Base-by-base conservation (phyloP, 768 basidiomycete genomes). In the Daedaleopsis sinensis region DNA sequence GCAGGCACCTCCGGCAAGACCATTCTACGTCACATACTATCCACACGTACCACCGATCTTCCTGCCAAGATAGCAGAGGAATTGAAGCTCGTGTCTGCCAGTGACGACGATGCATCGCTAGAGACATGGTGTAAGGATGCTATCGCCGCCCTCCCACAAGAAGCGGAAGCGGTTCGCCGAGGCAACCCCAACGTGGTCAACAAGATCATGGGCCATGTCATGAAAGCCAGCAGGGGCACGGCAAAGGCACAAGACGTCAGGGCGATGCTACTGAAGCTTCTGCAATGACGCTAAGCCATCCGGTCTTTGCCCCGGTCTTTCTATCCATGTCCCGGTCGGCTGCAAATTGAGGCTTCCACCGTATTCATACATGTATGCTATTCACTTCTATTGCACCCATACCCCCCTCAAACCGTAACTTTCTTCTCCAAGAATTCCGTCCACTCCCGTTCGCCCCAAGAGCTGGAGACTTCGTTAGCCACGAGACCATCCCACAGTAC, bases 381-480 rank as follows among this genome's bases (percentile, higher is more conserved):
- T 57, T 63, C 55, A 61, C 49, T 19, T n/a, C 39, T 16, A 38
- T n/a, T 39, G 7, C 23, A 42, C 37, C 38, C 62, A 44, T 27
- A 36, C 36, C 5, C 11, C 21, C 24, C 18, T 64, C 58, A 67
- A 10, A 53, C 64, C 18, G 52, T 37, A 59, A 90, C 82, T 63
- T 85, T 90, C 52, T 81, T 75, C 50, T 77, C 76, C 35, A 96
- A 79, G 74, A 89, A 97, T 48, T 86, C 82, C 19, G 76, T 78
- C 94, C 94, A 96, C 70, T 97, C 91, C 43, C 79, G 79, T 69
- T 88, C 82, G 5, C 83, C 89, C 91, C 93, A 97, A 21, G 87
- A 82, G 70, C 93, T 94, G 6, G 88, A 89, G 36, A 95, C 79
- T 51, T 91, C 87, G 52, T 78, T 81, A 12, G 85, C 88, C 55